Evolutionary conservation across 371 early-diverging fungal genomes (phyloP).

Genomic region (Mortierella sp.): DNA sequence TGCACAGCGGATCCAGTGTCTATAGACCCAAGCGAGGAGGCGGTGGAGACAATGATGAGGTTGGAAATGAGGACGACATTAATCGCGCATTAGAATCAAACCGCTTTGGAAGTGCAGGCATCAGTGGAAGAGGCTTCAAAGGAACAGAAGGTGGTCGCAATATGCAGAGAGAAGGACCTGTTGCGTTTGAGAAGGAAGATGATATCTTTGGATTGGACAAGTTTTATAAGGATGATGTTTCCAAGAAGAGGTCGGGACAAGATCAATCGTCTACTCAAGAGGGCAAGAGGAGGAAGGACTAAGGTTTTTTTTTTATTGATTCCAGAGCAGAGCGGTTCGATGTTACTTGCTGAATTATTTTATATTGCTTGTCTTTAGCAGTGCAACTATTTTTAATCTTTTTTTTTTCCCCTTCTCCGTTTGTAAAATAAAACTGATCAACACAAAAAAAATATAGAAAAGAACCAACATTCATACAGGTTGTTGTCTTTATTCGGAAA

Average conservation of each 20-base stretch:
- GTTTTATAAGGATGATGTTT: conserved; percentile 58
- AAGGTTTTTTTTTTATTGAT: not conserved
- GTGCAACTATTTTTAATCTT: not conserved
- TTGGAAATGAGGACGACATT: conserved; percentile 77
- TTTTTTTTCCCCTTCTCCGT: not conserved
- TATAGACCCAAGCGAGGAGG: conserved; percentile 82
- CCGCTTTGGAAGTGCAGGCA: conserved; percentile 67
- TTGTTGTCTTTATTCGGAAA: not conserved
- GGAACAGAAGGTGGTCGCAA: conserved; percentile 71
- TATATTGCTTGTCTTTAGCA: not conserved
- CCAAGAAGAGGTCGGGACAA: conserved; percentile 48
- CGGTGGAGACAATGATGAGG: conserved; percentile 78
- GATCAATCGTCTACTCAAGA: conserved; percentile 35
- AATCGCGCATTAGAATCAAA: conserved; percentile 78
- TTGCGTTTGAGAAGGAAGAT: conserved; percentile 90
- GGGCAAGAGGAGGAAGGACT: conserved; percentile 53
- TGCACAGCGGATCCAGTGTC: conserved; percentile 75
- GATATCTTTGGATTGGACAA: conserved; percentile 72
- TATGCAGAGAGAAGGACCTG: conserved; percentile 80
- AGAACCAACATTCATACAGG: not conserved
- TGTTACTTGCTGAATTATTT: not conserved
- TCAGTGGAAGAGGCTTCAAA: conserved; percentile 70
- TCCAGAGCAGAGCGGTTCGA: not conserved
- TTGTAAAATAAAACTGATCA: conserved; percentile 6
- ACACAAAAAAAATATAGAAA: not conserved